These are phyloP conservation scores for Starmerella sp. DNA, from an alignment of 805 yeast genomes.

Conservation along the genomic window DNA sequence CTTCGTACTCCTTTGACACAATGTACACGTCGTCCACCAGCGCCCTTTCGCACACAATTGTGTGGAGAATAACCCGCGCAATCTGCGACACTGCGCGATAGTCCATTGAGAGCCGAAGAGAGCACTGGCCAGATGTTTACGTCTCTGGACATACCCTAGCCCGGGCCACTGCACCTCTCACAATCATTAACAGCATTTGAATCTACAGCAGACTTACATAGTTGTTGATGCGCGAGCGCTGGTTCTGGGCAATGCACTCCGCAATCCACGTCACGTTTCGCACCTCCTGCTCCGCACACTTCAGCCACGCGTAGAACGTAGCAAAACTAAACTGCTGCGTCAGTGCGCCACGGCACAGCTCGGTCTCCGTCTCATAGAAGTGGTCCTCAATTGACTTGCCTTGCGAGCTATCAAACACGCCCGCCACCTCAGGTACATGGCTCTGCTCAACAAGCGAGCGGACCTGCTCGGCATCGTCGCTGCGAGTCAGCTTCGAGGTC, in stretches of 20 bases:
- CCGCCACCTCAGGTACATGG: constrained; percentile 27
- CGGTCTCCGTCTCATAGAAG: constrained; percentile 86
- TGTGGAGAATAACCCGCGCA: background rate
- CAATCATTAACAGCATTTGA: background rate
- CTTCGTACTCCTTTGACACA: background rate
- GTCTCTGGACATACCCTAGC: background rate
- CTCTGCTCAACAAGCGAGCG: constrained; percentile 32
- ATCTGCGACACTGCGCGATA: background rate
- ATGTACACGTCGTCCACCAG: background rate
- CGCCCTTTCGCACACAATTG: background rate
- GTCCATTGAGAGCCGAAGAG: background rate
- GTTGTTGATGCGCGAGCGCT: constrained; percentile 83
- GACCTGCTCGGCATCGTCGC: constrained; percentile 80
- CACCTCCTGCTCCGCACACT: constrained; percentile 91
- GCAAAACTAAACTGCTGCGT: constrained; percentile 91
- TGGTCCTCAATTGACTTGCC: constrained; percentile 78
- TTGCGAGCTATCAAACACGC: constrained; percentile 37
- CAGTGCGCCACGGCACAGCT: constrained; percentile 79
- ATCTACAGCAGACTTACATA: constrained; percentile 72
- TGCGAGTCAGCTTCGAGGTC: constrained; percentile 53
- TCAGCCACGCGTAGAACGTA: constrained; percentile 93
- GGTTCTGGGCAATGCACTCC: constrained; percentile 98
- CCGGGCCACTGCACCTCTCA: background rate
- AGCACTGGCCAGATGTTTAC: background rate
- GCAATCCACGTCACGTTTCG: constrained; percentile 99